Percentiles rank a stretch among this genome's conserved stretches.
Conservation (phyloP, 148 eudicot species). For the Silene conica region DNA sequence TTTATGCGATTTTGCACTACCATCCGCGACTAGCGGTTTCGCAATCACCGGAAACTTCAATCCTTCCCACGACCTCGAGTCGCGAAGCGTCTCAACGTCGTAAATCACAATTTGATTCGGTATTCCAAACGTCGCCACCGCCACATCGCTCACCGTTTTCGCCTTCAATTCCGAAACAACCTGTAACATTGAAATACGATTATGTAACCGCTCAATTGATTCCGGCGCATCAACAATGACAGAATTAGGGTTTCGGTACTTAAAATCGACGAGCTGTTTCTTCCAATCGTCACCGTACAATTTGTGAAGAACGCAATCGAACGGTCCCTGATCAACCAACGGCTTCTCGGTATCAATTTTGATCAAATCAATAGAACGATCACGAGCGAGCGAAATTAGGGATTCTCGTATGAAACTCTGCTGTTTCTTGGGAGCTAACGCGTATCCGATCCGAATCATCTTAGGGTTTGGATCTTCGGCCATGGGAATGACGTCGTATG, state of each 20-base stretch:
- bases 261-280: constrained; percentile 36
- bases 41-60: constrained; percentile 65
- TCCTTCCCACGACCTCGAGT: constrained; percentile 32
- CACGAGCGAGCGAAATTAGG: constrained; percentile 36
- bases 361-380: constrained; percentile 45
- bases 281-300: constrained; percentile 59
- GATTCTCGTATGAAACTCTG: constrained; percentile 51
- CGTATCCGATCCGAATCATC: constrained; percentile 49
- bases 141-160: neutral
- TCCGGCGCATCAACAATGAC: constrained; percentile 50
- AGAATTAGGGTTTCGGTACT: constrained; percentile 33
- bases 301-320: constrained; percentile 66
- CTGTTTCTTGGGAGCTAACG: constrained; percentile 56
- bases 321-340: constrained; percentile 57
- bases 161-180: constrained; percentile 42
- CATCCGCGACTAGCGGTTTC: constrained; percentile 68
- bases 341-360: constrained; percentile 45
- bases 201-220: constrained; percentile 53
- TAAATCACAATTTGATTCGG: constrained; percentile 66
- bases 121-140: constrained; percentile 41
- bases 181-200: constrained; percentile 70
- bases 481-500: constrained; percentile 27
- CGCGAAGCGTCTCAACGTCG: constrained; percentile 32
- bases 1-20: constrained; percentile 67
- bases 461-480: constrained; percentile 26